Conservation (phyloP, 805 yeast genomes). For the Ascoidea asiatica region DNA sequence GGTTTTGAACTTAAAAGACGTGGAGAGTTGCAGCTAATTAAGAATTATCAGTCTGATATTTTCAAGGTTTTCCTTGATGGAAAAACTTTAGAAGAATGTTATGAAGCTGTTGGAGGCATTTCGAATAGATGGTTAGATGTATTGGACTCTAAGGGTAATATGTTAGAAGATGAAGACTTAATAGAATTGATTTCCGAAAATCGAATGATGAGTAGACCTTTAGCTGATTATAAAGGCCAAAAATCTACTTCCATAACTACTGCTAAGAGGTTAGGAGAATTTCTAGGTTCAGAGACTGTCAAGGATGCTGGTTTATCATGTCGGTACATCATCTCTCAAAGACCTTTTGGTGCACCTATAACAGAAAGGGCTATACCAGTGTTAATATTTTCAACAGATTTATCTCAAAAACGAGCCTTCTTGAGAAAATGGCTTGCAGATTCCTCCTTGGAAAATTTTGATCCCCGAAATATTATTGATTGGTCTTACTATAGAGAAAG, state of each 20-base stretch:
- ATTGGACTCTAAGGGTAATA: conserved; percentile 71
- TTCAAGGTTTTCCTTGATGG: conserved; percentile 89
- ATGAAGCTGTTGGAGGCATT: conserved; percentile 77
- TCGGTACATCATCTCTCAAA: conserved; percentile 77
- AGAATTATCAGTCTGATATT: conserved; percentile 89
- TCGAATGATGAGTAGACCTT: conserved; percentile 84
- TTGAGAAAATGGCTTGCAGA: conserved; percentile 82
- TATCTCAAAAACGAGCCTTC: conserved; percentile 52
- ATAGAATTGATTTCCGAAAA: conserved; percentile 93
- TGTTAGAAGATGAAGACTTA: conserved; percentile 86
- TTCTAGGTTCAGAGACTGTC: conserved; percentile 91
- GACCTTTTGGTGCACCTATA: conserved; percentile 77
- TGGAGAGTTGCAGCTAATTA: conserved; percentile 88
- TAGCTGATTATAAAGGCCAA: conserved; percentile 79
- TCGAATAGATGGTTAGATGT: conserved; percentile 97
- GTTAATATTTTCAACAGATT: conserved; percentile 82
- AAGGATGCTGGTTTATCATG: conserved; percentile 94
- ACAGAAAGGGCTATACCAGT: conserved; percentile 96
- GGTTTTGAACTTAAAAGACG: conserved; percentile 95
- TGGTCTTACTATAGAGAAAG: conserved; percentile 91
- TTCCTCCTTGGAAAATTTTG: conserved; percentile 61
- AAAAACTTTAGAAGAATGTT: conserved; percentile 61
- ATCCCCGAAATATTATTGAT: conserved; percentile 79
- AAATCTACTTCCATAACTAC: conserved; percentile 95
- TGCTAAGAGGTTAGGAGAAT: conserved; percentile 85